Base-by-base conservation (phyloP, 345 rosid species). In the Pistacia integerrima region DNA sequence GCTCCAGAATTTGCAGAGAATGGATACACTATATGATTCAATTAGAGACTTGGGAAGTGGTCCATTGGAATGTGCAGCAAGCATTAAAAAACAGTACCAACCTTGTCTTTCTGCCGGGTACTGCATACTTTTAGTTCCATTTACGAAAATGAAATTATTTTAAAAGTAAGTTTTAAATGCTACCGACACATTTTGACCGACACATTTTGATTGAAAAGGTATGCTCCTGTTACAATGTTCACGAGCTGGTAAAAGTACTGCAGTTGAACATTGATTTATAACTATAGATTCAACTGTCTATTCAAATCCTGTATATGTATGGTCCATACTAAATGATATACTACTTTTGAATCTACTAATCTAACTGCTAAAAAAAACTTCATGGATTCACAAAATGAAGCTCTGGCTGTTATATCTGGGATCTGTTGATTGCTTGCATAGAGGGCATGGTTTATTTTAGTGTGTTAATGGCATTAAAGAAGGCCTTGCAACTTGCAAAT, bases 111-210 rank as follows among this genome's bases (percentile, higher is more conserved):
- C 28, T 62, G 35, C 52, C 44, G 51, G 22, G 1, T 41, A 67
- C 30, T 33, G 73, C 61, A 70, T 62, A 69, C 36, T 41, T 73
- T 61, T 2, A 49, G 25, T 69, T 36, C 56, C 16, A 11, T 48
- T 13, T 20, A 46, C 38, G 49, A 7, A 14, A 13, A 54, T 3
- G 4, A 5, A 0, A 54, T 28, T 11, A 33, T 10, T 6, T 13
- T 11, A 33, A 35, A 67, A 58, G 5, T 28, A 38, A 56, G 51
- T 62, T 65, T 80, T 57, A 59, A 17, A 59, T 28, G 62, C 70
- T 59, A 72, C 77, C 74, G 76, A 80, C 76, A 66, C 30, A 18
- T 51, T 35, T 52, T 57, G 69, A 56, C 77, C 73, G 76, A 80
- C 76, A 66, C 30, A 18, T 51, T 35, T 52, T 57, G 69, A 56